Base-by-base conservation (phyloP, 768 basidiomycete species). In the Fistulinella prunicolor region DNA sequence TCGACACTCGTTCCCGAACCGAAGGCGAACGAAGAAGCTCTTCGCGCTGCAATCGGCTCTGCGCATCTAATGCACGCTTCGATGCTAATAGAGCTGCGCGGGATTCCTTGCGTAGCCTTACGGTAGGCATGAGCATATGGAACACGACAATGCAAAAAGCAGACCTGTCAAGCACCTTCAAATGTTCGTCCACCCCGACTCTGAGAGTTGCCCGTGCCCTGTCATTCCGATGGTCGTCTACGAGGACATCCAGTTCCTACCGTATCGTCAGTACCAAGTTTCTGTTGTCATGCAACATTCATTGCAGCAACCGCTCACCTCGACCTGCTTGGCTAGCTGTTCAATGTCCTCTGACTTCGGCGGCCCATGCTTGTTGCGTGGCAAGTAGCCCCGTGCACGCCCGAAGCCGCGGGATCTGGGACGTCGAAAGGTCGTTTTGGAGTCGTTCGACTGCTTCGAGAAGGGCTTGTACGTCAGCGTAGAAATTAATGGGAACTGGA, bases 261-360 rank as follows among this genome's bases (percentile, higher is more conserved):
- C 28, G 26, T 26, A 28, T 17, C 22, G 29, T 9, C 36, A 32
- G 17, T 7, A 17, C 54, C 24, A 32, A 20, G 26, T 14, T 1
- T 38, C n/a, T 36, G 28, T 48, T 38, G 42, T 34, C 9, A 40
- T 22, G 20, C 12, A 48, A 48, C 58, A 51, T 6, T 42, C 6
- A 42, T 23, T 3, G 9, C n/a, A 13, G 73, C 60, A 35, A 50
- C 51, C 87, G 85, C 63, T 51, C 22, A 64, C 63, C 73, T 94
- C 87, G n/a, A 94, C 70, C 46, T 85, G 80, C 32, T 74, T 72
- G 7, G 74, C 71, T 17, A 87, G 74, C 0, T 69, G 59, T 30
- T 84, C 83, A 16, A 92, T 67, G 59, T 94, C 92, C 44, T 86
- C 89, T 73, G 49, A 94, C 65, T 60, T 92, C 90, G 4, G 80